Evolutionary conservation across 2,329 filamentous ascomycete species (phyloP).

Genomic region (Colletotrichum horii): DNA sequence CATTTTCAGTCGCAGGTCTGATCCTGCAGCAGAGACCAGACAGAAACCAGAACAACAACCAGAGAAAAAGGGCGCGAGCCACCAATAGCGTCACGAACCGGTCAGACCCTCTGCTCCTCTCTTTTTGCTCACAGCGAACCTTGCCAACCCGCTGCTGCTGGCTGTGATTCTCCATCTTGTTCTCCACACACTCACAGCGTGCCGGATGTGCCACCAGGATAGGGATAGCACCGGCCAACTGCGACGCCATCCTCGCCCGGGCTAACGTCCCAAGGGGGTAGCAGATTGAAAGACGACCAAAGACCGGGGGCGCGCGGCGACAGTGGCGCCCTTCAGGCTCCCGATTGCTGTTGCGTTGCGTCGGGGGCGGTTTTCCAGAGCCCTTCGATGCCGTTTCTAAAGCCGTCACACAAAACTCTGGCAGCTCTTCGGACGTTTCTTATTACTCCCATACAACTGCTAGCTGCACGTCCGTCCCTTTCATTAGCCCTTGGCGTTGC

Average conservation of each 20-base stretch:
- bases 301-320: neutral
- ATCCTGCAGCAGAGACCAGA: neutral
- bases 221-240: conserved; percentile 18
- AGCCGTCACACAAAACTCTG: conserved; percentile 10
- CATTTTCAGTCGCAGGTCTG: neutral
- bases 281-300: neutral
- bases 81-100: conserved; percentile 2
- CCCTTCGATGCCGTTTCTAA: conserved; percentile 5
- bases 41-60: neutral
- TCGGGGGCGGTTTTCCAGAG: conserved; percentile 5
- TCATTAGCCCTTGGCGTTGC: neutral
- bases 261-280: conserved; percentile 8
- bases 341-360: neutral
- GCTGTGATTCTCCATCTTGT: neutral
- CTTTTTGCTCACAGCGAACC: neutral
- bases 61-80: neutral
- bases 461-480: neutral
- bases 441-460: neutral
- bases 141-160: neutral
- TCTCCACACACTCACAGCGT: neutral
- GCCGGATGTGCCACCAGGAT: conserved; percentile 22
- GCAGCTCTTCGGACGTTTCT: conserved; percentile 4
- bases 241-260: neutral
- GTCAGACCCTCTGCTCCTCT: neutral
- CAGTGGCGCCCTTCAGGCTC: neutral